Base-by-base conservation (phyloP, 306 rosid species). In the Pachyrhizus erosus region DNA sequence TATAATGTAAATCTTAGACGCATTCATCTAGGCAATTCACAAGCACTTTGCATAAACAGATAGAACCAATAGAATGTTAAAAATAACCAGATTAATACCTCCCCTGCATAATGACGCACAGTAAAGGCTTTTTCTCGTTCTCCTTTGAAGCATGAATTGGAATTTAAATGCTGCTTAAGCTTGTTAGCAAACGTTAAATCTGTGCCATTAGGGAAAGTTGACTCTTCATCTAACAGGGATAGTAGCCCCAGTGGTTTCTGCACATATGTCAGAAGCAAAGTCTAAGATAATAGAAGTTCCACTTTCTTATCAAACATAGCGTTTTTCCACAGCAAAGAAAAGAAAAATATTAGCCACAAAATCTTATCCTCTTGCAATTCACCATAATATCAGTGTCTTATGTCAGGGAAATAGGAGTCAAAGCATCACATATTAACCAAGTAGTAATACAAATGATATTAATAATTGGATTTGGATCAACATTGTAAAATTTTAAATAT, bases 191-290 rank as follows among this genome's bases (percentile, higher is more conserved):
- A 93, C 55, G 98, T 91, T 86, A 96, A 71, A 82, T 96, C 99
- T 1, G 97, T 87, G 80, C 98, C 99, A 80, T 96, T 96, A 45
- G 99, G 99, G 82, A 96, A 96, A 78, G 98, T 96, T 70, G 99
- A 96, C 88, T 96, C 99, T 85, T 96, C 99, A 34, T 92, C 99
- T 81, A 96, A 77, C 85, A 96, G 88, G 84, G 99, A 93, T 62
- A 96, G 85, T 76, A 96, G 87, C 79, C 99, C 99, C 92, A 96
- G 78, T 31, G 99, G 99, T 90, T 91, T 93, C 99, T 96, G 98
- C 91, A 81, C 45, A 83, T 62, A 72, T 21, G 65, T 65, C 61
- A 75, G 13, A 83, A 72, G 71, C 57, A 37, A 74, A 46, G 70
- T 62, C 84, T 49, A 76, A 60, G 84, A 64, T 70, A 76, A 81